Base-by-base conservation (phyloP, 1,284 basidiomycete genomes). In the Leucoagaricus sp. region DNA sequence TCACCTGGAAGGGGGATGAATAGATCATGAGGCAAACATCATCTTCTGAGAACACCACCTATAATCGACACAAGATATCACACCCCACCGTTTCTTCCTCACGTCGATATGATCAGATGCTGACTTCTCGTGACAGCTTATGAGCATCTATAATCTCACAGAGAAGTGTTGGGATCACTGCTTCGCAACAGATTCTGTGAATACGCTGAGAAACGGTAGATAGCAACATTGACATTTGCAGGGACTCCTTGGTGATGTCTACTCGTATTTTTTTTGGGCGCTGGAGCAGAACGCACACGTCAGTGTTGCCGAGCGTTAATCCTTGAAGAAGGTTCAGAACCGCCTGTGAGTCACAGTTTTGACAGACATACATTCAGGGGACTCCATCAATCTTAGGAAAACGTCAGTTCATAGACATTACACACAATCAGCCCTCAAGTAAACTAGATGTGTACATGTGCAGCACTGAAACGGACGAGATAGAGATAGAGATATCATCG, bases 101-200 rank as follows among this genome's bases (percentile, higher is more conserved):
- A 36, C 40, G 23, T 42, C 19, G 10, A 52, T 10, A 44, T 34
- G 41, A 23, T 33, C 13, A 45, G 4, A 10, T 44, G 10, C 17
- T 23, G 40, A 38, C n/a, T 33, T 33, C 31, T 10, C 31, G 6
- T n/a, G 49, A 41, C 34, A 28, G 19, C 19, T 51, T 42, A 28
- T 28, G 36, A 19, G 36, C 28, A 21, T 17, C 17, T 8, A 13
- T 33, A n/a, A 13, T 34, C 31, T 5, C 51, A 31, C 25, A 36
- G 12, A 28, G 21, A 49, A 21, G 15, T 50, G 49, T 41, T 34
- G 36, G 23, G 19, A 41, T 50, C 49, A 50, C 12, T 15, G 23
- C 41, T 15, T 49, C 41, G 8, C n/a, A 36, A 38, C 21, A 49
- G 48, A 49, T 49, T 49, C 17, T 49, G 48, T 38, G 48, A 38